Base-by-base conservation (phyloP, 163 green algal genomes). In the Chlamydomonas reinhardtii region DNA sequence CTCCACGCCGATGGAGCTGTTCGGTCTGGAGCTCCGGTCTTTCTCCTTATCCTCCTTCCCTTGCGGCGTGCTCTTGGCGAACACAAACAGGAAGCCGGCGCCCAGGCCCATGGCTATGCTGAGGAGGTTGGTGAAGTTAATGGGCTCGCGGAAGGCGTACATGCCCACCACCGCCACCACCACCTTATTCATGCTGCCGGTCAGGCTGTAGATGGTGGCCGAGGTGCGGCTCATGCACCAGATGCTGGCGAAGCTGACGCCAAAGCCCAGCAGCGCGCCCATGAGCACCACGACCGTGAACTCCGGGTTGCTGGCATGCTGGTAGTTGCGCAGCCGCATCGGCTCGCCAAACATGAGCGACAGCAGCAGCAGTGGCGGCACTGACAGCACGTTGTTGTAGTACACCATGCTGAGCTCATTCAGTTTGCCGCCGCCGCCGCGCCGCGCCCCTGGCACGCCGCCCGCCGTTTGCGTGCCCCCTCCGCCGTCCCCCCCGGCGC, bases 371-470 rank as follows among this genome's bases (percentile, higher is more conserved):
- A 97, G 89, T 34, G 97, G 83, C 15, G 95, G 96, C 43, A 98
- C 72, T n/a, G 91, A 96, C 16, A 99, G 92, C 81, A 98, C 75
- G 87, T 99, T 99, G 93, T 99, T 99, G 91, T 98, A 97, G 76
- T 92, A 92, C 37, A 92, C 88, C 84, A 87, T 85, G 68, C 52
- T 73, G 3, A 85, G 79, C 68, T 85, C 79, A 54, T 34, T 85
- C 32, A 85, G 52, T 32, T 70, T 70, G 25, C 25, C 22, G 20
- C 79, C 32, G 2, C 62, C 22, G 12, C 37, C 59, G 39, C n/a
- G 64, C 32, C 29, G 64, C 24, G 24, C 62, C 20, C 25, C 24
- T 22, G 22, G 24, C 24, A 29, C 24, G 20, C 59, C 59, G 2
- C 62, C 62, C 25, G 25, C 29, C 48, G 48, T 17, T 2, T 12